phyloP scores from a whole-genome alignment of 2,329 filamentous ascomycete species.

The Penicillium concentricum region DNA sequence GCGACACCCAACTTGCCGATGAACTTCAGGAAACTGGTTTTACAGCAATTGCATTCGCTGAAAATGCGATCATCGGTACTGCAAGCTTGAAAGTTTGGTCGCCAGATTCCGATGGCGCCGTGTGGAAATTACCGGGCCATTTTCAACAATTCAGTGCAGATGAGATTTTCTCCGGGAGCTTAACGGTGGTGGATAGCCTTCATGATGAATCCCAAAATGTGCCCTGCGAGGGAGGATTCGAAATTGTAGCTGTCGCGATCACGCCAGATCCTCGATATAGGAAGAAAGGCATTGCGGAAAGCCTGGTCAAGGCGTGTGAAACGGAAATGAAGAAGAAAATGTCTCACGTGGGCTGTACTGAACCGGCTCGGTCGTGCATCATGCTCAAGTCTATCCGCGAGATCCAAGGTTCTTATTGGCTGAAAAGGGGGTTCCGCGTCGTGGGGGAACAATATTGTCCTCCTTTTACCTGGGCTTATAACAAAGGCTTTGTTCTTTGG shows the following conservation, averaged over 20 bases:
- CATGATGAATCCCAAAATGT: not conserved
- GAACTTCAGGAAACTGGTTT: not conserved
- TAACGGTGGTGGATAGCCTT: not conserved
- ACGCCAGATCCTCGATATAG: not conserved
- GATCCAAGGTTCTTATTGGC: not conserved
- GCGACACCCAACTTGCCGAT: constrained; percentile 4
- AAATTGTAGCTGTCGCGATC: not conserved
- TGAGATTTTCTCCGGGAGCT: not conserved
- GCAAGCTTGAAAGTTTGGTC: not conserved
- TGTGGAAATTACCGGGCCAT: not conserved
- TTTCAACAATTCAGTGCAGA: not conserved
- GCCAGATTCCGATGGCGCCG: not conserved
- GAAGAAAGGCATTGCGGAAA: not conserved
- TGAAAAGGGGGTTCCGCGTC: not conserved
- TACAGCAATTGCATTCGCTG: not conserved
- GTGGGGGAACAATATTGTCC: not conserved
- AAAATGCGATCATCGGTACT: not conserved
- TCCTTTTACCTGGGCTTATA: not conserved
- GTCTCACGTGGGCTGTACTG: not conserved
- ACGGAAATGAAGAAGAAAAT: not conserved
- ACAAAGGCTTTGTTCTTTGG: not conserved
- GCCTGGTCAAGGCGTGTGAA: not conserved
- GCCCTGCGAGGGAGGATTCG: not conserved
- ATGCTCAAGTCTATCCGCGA: not conserved
- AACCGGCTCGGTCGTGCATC: not conserved